Conservation (phyloP, 257 asterid species). For the Solanum ossicruentum region DNA sequence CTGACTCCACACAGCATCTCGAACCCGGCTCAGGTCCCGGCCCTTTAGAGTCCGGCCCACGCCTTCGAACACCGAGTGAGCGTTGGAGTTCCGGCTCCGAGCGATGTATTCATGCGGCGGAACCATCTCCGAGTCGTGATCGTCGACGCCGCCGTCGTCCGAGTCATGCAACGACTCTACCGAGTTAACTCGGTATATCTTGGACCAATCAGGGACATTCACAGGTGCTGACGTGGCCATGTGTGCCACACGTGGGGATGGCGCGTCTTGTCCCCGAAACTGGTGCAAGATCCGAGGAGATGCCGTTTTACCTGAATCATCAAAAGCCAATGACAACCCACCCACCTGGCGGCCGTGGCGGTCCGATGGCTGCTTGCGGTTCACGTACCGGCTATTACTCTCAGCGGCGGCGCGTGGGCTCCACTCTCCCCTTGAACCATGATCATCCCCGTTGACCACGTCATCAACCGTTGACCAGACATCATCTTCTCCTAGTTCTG, state of each 20-base stretch:
- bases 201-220: conserved; percentile 81
- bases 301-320: conserved; percentile 23
- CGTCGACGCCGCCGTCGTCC: conserved; percentile 18
- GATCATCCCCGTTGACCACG: conserved; percentile 23
- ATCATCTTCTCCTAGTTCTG: conserved; percentile 72
- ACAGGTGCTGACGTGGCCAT: conserved; percentile 70
- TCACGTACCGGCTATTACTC: conserved; percentile 9
- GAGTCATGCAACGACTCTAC: conserved; percentile 50
- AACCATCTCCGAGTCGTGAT: conserved; percentile 28
- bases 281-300: conserved; percentile 50
- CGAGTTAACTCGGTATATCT: conserved; percentile 54
- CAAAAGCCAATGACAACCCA: conserved; percentile 63
- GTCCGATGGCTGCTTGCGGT: conserved; percentile 9
- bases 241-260: conserved; percentile 34
- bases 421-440: conserved; percentile 21
- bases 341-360: conserved; percentile 20
- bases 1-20: conserved; percentile 94
- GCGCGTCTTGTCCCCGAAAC: conserved; percentile 26
- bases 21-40: conserved; percentile 74
- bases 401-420: conserved; percentile 34
- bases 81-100: conserved; percentile 30
- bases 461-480: conserved; percentile 57
- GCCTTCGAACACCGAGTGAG: conserved; percentile 66
- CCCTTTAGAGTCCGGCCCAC: conserved; percentile 88
- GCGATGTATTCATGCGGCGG: conserved; percentile 80